Evolutionary conservation across 148 eudicot genomes (phyloP), one percentile per base, ranked within the genome.

Genomic region (Heliosperma pusillum): DNA sequence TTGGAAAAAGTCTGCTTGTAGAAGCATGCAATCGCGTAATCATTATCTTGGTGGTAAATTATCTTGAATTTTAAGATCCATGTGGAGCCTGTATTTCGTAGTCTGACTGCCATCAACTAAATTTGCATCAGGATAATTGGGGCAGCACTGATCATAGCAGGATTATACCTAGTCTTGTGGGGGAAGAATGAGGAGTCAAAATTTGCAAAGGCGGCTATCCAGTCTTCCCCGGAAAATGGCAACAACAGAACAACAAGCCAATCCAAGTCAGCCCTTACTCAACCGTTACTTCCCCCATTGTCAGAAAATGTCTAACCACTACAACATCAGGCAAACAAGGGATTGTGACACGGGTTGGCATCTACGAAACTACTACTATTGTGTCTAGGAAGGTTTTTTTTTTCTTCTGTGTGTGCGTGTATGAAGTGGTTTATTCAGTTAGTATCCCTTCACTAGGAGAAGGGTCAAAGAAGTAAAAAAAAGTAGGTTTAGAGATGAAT

Each of bases 151-250:
- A 95, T 95, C 85, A 90, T 95, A 84, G 26, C 89, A 8, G 99
- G 99, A 69, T 60, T 95, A 76, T 95, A 95, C 85, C 78, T 92
- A 24, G 99, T 95, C 40, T 83, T 95, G 52, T 95, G 99, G 97
- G 99, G 99, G 13, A 95, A 95, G 79, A 95, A 73, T 70, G 88
- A 86, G 80, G 99, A 95, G 75, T 85, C 82, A 22, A 92, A 92
- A 66, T 88, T 90, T 36, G 83, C 89, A 70, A 88, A 82, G 89
- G 85, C 86, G 2, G 85, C 83, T 75, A 80, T 89, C 72, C 89
- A 83, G 79, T 66, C 84, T 62, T 68, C 86, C 22, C 77, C 91
- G 52, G 91, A 88, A 77, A 88, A 86, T 26, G 81, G 86, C 10
- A 84, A 78, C 88, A 85, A 45, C 85, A 85, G 89, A 66, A 53